Base-by-base conservation (phyloP, 306 rosid genomes). In the Cicer chorassanicum region DNA sequence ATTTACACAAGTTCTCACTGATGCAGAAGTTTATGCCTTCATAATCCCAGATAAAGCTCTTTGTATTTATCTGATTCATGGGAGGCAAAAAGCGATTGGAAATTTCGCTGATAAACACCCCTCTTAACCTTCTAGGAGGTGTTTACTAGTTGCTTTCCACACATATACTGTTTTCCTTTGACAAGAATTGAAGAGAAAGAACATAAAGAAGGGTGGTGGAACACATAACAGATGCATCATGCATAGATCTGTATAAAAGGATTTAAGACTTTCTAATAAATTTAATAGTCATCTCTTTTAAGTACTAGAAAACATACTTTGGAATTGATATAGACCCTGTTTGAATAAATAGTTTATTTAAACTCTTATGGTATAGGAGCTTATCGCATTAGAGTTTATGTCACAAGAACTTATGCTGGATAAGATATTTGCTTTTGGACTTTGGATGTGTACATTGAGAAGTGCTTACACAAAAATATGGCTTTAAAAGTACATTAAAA, bases 1-100 rank as follows among this genome's bases (percentile, higher is more conserved):
- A 10, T 72, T 72, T 82, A 21, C 24, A 4, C 42, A 16, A 74
- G 66, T 13, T 38, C 42, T 12, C 60, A 12, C 13, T 2, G n/a
- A 44, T 56, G 71, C 45, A 6, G 53, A 66, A 12, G 44, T 43
- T 40, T 66, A n/a, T 82, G 81, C 88, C 84, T 80, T 78, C 87
- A 45, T 78, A 85, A 81, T 81, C 88, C 87, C 86, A 44, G 84
- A 79, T 77, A 83, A 71, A 79, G 61, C 75, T 59, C 41, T 75
- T 50, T 64, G 67, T 68, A 68, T 84, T 82, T 77, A 78, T 84
- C 82, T 82, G 89, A 74, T 84, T 82, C 83, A 81, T 81, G 81
- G 76, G 65, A 84, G 81, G 88, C 83, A 65, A 49, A 84, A 14
- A 84, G 55, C 50, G 65, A 43, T 4, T 8, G 82, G 77, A 81